Percentiles rank a stretch among this genome's conserved stretches.
These are phyloP conservation scores for Capsicum baccatum DNA, from an alignment of 257 asterid genomes.

Conservation along the genomic window DNA sequence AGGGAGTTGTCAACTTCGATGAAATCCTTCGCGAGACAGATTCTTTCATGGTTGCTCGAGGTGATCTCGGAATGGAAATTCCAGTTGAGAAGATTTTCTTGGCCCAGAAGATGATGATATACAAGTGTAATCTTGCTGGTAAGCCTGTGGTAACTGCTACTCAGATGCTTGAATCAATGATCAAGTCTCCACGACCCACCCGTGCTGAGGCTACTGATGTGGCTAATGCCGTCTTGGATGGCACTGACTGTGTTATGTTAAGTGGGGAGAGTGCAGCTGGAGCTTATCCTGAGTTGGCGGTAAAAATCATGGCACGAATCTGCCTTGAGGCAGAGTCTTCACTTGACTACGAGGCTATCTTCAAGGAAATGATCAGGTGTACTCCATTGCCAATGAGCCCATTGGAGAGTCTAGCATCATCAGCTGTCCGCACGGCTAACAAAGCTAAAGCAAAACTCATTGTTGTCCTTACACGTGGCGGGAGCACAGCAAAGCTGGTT, in stretches of 20 bases:
- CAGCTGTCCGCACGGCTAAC: constrained; percentile 81
- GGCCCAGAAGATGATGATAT: constrained; percentile 93
- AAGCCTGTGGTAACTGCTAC: constrained; percentile 94
- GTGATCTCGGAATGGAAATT: constrained; percentile 93
- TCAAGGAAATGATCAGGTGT: constrained; percentile 72
- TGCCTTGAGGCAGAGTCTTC: constrained; percentile 88
- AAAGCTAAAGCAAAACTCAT: constrained; percentile 72
- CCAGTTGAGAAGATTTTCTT: constrained; percentile 89
- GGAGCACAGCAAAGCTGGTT: constrained; percentile 81
- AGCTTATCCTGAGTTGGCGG: constrained; percentile 82
- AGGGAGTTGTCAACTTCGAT: constrained; percentile 83
- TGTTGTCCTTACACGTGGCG: constrained; percentile 86
- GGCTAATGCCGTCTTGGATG: constrained; percentile 88
- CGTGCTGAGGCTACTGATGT: constrained; percentile 96
- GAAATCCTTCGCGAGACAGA: constrained; percentile 87
- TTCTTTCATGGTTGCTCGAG: constrained; percentile 94
- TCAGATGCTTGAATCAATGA: constrained; percentile 95
- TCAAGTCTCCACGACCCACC: constrained; percentile 90
- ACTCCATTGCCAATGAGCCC: constrained; percentile 94
- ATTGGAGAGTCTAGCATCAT: constrained; percentile 75
- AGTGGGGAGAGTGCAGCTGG: constrained; percentile 97
- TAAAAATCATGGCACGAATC: constrained; percentile 74
- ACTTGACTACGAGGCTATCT: constrained; percentile 68
- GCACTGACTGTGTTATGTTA: constrained; percentile 90
- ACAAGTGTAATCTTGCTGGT: constrained; percentile 84